phyloP scores from a whole-genome alignment of 805 yeast species.

The Wickerhamiella azymoides region DNA sequence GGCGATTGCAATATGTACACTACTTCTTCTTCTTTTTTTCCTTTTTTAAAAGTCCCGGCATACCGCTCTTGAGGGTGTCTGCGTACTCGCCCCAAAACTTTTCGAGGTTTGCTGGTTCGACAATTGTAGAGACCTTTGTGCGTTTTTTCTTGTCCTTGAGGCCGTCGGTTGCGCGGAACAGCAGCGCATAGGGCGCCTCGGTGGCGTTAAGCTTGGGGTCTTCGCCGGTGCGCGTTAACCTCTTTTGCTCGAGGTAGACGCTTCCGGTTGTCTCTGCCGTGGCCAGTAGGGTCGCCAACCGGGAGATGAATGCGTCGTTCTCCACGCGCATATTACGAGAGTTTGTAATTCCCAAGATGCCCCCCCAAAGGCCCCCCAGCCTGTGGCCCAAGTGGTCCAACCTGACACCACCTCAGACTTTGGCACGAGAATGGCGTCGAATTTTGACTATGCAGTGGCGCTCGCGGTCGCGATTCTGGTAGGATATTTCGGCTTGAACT shows the following conservation, averaged over 20 bases:
- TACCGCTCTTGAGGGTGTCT: constrained; percentile 52
- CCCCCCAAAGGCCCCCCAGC: too few species aligned
- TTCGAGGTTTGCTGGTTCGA: constrained; percentile 45
- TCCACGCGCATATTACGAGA: constrained; percentile 9
- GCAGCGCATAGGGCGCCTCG: constrained; percentile 37
- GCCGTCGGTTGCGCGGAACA: constrained; percentile 58
- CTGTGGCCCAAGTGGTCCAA: too few species aligned
- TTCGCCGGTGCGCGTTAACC: constrained; percentile 20
- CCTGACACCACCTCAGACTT: background rate
- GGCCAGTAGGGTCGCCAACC: constrained; percentile 20
- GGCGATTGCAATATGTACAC: constrained; percentile 17
- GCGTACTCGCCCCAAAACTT: constrained; percentile 68
- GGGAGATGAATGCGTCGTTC: constrained; percentile 22
- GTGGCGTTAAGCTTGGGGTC: constrained; percentile 14
- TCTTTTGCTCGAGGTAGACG: constrained; percentile 26
- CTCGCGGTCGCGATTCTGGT: constrained; percentile 14
- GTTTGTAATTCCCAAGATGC: background rate
- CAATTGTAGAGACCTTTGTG: constrained; percentile 58
- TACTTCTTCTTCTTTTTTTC: constrained; percentile 59
- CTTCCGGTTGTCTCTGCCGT: constrained; percentile 23
- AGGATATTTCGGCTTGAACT: constrained; percentile 14
- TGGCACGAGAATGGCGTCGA: constrained; percentile 4
- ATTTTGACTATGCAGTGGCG: constrained; percentile 6
- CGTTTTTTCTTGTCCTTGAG: constrained; percentile 35
- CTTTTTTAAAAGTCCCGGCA: constrained; percentile 66